Evolutionary conservation across 2,329 filamentous ascomycete genomes (phyloP).

Genomic region (Colletotrichum zoysiae): DNA sequence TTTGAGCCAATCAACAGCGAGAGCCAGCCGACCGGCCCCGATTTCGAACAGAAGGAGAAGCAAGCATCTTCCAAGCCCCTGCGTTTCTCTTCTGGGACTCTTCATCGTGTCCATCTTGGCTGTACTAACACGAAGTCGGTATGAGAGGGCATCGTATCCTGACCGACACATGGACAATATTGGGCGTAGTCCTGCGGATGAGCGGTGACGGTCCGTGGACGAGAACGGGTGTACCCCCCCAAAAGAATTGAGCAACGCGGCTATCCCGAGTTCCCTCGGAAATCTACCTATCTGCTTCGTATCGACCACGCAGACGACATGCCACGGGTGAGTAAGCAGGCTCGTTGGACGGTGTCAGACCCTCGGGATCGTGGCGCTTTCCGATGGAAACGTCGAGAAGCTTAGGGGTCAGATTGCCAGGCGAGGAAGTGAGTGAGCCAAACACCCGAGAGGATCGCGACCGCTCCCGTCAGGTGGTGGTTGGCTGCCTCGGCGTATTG

Average conservation of each 20-base stretch:
- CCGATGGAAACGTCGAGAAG: conserved; percentile 37
- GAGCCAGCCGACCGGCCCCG: conserved; percentile 3
- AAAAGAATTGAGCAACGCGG: conserved; percentile 14
- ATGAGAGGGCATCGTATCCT: conserved; percentile 3
- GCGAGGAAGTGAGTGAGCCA: conserved; percentile 25
- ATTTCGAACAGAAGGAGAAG: conserved; percentile 20
- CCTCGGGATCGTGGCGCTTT: conserved; percentile 31
- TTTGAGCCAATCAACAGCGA: conserved; percentile 19
- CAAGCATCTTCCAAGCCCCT: conserved; percentile 13
- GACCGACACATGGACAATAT: conserved; percentile 2
- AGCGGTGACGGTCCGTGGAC: conserved; percentile 25
- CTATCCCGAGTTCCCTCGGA: neutral
- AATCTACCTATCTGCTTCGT: conserved; percentile 3
- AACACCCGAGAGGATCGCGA: conserved; percentile 14
- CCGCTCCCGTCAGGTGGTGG: conserved; percentile 13
- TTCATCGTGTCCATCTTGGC: conserved; percentile 17
- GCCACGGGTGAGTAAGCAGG: conserved; percentile 3
- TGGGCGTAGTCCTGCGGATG: conserved; percentile 11
- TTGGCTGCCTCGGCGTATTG: conserved; percentile 37
- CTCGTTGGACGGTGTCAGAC: conserved; percentile 34
- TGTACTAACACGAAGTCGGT: conserved; percentile 11
- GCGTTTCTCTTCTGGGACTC: conserved; percentile 11
- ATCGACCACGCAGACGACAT: conserved; percentile 17
- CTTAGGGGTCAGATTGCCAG: conserved; percentile 30
- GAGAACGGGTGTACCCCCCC: conserved; percentile 6